Evolutionary conservation across 2,329 filamentous ascomycete genomes (phyloP).

Genomic region (Ceratocystis cacaofunesta): DNA sequence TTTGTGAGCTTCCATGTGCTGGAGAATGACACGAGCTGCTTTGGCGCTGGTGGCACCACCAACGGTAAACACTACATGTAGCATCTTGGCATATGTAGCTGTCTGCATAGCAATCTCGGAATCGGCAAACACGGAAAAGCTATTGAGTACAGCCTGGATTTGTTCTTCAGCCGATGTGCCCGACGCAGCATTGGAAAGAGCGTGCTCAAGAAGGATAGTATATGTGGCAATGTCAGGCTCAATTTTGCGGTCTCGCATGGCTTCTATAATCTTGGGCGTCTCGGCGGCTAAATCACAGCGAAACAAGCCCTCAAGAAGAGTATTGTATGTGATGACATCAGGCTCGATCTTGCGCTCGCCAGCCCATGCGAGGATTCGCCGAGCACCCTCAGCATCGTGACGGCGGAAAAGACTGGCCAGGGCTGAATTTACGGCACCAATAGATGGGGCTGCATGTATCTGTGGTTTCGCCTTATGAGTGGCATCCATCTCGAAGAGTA

Average conservation of each 20-base stretch:
- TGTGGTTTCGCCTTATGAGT: slow-evolving; percentile 18
- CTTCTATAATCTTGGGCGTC: slow-evolving; percentile 36
- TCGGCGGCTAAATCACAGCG: slow-evolving; percentile 33
- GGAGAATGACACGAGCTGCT: slow-evolving; percentile 34
- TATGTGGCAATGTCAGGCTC: slow-evolving; percentile 54
- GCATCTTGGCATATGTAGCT: slow-evolving; percentile 53
- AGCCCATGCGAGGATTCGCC: slow-evolving; percentile 45
- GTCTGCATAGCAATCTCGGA: slow-evolving; percentile 44
- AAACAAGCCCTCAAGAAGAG: slow-evolving; percentile 47
- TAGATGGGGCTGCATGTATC: slow-evolving; percentile 40
- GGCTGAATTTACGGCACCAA: slow-evolving; percentile 54
- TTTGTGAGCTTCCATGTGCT: slow-evolving; percentile 42
- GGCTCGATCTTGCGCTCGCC: slow-evolving; percentile 38
- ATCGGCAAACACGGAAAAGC: slow-evolving; percentile 43
- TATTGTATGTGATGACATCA: slow-evolving; percentile 51
- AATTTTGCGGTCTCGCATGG: slow-evolving; percentile 44
- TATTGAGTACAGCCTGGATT: slow-evolving; percentile 33
- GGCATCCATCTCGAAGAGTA: slow-evolving; percentile 48
- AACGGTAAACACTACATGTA: slow-evolving; percentile 43
- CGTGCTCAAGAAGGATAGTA: slow-evolving; percentile 52
- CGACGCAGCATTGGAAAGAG: slow-evolving; percentile 24
- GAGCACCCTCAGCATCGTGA: slow-evolving; percentile 34
- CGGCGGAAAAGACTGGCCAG: slow-evolving; percentile 45
- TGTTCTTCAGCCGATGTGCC: slow-evolving; percentile 31
- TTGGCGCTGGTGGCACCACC: not conserved